These are phyloP conservation scores for Fusarium sp. DNA, from an alignment of 2,329 filamentous ascomycete species.

Conservation along the genomic window DNA sequence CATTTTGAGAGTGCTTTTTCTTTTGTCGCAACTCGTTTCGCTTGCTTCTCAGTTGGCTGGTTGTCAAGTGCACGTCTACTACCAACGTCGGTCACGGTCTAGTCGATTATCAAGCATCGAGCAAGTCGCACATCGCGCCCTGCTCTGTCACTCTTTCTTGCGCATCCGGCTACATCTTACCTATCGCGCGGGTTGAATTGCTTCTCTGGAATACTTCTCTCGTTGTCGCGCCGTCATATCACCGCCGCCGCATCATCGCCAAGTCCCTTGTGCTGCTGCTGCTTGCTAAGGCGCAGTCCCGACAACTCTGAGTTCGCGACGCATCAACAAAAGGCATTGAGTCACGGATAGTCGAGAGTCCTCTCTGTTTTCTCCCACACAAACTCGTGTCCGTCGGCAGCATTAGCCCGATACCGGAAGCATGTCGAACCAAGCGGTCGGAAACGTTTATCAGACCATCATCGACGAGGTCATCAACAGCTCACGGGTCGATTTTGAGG, in stretches of 20 bases:
- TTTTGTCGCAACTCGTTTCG: conserved; percentile 16
- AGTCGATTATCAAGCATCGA: conserved; percentile 22
- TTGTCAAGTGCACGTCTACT: conserved; percentile 20
- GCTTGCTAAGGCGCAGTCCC: background rate
- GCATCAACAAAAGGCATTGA: conserved; percentile 14
- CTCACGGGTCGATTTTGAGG: conserved; percentile 95
- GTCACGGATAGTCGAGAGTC: background rate
- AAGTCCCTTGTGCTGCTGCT: background rate
- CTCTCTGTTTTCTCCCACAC: conserved; percentile 3
- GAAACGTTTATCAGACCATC: conserved; percentile 82
- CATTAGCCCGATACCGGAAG: conserved; percentile 35
- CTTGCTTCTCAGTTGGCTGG: conserved; percentile 6
- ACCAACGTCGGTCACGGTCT: conserved; percentile 17
- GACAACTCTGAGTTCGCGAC: conserved; percentile 6
- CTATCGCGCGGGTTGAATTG: background rate
- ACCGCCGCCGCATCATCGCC: background rate
- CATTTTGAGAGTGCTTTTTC: background rate
- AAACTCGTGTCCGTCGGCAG: background rate
- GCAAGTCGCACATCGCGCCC: conserved; percentile 15
- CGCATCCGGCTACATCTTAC: conserved; percentile 1
- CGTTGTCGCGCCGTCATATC: background rate
- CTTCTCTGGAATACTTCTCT: background rate
- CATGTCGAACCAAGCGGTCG: conserved; percentile 73
- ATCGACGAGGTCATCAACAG: conserved; percentile 90
- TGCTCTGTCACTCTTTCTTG: background rate